phyloP scores from a whole-genome alignment of 768 basidiomycete species.

The Tylopilus balloui region DNA sequence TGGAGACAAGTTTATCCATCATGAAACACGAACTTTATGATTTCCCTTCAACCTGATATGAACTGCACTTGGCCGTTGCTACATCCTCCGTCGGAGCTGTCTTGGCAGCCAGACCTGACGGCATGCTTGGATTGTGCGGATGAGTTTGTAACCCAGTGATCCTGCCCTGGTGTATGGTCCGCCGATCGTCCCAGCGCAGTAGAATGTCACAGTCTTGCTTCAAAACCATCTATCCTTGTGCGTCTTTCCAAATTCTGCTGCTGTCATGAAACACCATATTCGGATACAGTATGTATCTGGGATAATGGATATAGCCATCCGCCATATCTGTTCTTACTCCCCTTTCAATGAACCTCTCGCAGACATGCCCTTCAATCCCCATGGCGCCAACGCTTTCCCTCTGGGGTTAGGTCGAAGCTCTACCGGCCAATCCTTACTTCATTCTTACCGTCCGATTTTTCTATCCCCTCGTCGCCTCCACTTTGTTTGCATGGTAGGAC shows the following conservation, averaged over 20 bases:
- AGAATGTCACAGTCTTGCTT: neutral
- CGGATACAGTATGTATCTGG: neutral
- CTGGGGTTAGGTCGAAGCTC: neutral
- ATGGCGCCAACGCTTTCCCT: neutral
- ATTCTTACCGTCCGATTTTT: neutral
- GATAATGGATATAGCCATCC: neutral
- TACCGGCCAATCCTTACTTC: neutral
- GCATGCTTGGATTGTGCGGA: conserved; percentile 13
- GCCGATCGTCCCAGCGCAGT: neutral
- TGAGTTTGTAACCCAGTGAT: neutral
- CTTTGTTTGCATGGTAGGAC: neutral
- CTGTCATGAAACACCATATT: neutral
- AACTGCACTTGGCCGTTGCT: neutral
- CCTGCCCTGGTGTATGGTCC: neutral
- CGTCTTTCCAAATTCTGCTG: neutral
- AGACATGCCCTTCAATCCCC: neutral
- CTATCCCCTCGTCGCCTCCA: neutral
- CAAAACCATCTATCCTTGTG: neutral
- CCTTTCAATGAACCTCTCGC: neutral
- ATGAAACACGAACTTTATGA: neutral
- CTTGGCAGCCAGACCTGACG: neutral
- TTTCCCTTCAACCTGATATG: neutral
- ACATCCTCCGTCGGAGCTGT: neutral
- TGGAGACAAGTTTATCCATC: neutral
- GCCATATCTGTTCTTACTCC: no score